Percentiles rank a stretch among this genome's conserved stretches.
phyloP scores from a whole-genome alignment of 78 protist species.

The Dictyostelium citrinum region DNA sequence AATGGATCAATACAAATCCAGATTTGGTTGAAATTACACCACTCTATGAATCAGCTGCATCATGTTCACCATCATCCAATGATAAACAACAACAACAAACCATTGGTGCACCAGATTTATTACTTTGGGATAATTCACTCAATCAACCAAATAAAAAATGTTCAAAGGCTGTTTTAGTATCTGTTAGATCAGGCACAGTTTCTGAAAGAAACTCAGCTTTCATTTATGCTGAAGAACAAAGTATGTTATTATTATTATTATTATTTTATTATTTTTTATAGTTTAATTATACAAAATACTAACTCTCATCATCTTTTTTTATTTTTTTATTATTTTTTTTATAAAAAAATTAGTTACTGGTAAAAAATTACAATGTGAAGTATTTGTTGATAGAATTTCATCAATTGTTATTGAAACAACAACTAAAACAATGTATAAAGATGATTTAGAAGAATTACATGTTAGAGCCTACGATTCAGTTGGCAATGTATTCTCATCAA shows the following conservation, averaged over 20 bases:
- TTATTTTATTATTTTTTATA: background rate
- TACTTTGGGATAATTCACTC: background rate
- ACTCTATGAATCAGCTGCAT: background rate
- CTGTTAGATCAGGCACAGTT: slow-evolving; percentile 5
- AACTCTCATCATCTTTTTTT: background rate
- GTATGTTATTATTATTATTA: background rate
- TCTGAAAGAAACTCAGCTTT: slow-evolving; percentile 51
- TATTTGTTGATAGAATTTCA: slow-evolving; percentile 79
- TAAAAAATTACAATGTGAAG: slow-evolving; percentile 74
- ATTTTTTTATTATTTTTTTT: background rate
- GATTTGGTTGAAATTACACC: slow-evolving; percentile 48
- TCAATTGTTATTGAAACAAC: slow-evolving; percentile 75
- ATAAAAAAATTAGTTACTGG: slow-evolving; percentile 27
- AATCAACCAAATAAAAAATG: background rate
- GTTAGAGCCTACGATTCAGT: slow-evolving; percentile 70
- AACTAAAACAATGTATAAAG: slow-evolving; percentile 77
- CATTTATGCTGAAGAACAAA: slow-evolving; percentile 64
- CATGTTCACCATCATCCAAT: background rate
- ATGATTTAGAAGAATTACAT: slow-evolving; percentile 57
- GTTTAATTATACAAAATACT: background rate
- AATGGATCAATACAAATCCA: slow-evolving; percentile 63
- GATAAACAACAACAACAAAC: background rate
- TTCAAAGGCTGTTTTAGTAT: slow-evolving; percentile 16
- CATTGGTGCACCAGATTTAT: background rate
- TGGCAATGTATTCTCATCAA: slow-evolving; percentile 77